Conservation (phyloP, 1,284 basidiomycete species). For the Ceratobasidium sp. region DNA sequence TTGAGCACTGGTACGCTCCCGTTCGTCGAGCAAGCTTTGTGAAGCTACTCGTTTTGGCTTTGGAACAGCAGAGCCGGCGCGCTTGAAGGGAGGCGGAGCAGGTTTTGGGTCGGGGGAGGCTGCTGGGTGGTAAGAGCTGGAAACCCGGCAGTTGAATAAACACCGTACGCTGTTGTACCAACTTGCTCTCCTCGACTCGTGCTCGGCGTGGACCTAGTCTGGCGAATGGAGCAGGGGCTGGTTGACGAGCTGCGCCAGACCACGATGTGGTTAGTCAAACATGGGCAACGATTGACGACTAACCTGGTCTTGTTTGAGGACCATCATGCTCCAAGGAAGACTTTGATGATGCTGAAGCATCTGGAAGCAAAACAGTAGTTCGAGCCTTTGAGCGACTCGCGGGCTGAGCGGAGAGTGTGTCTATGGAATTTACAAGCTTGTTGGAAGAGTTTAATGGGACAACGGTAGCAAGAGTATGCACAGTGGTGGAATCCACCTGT, state of each 20-base stretch:
- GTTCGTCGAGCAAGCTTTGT: not conserved
- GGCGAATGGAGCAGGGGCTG: conserved; percentile 7
- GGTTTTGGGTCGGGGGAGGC: not conserved
- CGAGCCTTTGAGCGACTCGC: too few relatives aligned
- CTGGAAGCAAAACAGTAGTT: not conserved
- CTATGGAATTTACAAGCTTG: too few relatives aligned
- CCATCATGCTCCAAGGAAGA: not conserved
- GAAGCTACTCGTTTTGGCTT: conserved; percentile 9
- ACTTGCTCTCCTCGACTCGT: not conserved
- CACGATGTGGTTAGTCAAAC: not conserved
- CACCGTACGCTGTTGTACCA: not conserved
- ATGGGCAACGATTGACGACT: not conserved
- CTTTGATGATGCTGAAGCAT: not conserved
- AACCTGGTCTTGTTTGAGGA: not conserved
- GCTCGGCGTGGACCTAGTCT: not conserved
- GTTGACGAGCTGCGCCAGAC: not conserved
- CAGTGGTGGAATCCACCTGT: too few relatives aligned
- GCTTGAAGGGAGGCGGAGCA: conserved; percentile 17
- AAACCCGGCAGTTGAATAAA: not conserved
- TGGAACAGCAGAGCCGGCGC: not conserved
- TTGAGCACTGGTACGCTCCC: not conserved
- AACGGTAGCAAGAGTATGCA: too few relatives aligned
- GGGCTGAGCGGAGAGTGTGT: too few relatives aligned
- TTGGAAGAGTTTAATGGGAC: too few relatives aligned
- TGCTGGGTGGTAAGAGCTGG: not conserved